A percentile compares a stretch with the other conserved stretches of the same genome.
Conservation (phyloP, 768 basidiomycete species). For the Strobilomyces confusus region DNA sequence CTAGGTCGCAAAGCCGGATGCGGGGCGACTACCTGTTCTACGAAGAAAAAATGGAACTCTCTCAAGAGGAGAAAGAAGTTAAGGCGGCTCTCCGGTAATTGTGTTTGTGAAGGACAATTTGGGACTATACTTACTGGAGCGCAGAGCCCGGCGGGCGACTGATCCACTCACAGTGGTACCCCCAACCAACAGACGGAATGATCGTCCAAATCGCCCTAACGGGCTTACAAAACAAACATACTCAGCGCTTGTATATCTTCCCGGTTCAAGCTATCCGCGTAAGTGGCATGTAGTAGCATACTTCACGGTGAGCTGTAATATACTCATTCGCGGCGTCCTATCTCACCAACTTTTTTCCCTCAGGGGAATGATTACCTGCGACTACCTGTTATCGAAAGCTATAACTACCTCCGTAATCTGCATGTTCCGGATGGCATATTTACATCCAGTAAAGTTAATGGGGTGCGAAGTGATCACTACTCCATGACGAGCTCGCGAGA, state of each 20-base stretch:
- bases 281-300: conserved; percentile 88
- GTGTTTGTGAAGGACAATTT: conserved; percentile 9
- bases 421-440: conserved; percentile 70
- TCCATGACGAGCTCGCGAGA: conserved; percentile 17
- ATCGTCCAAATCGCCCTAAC: conserved; percentile 71
- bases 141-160: conserved; percentile 54
- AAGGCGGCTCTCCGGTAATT: conserved; percentile 71
- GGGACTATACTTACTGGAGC: conserved; percentile 8
- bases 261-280: conserved; percentile 50
- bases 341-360: conserved; percentile 9
- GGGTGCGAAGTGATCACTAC: conserved; percentile 25
- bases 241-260: conserved; percentile 68
- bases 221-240: conserved; percentile 87
- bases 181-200: conserved; percentile 65
- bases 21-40: conserved; percentile 80
- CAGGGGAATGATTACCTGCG: conserved; percentile 67
- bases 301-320: conserved; percentile 54
- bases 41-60: conserved; percentile 79
- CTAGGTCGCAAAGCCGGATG: conserved; percentile 84
- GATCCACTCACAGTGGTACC: conserved; percentile 57
- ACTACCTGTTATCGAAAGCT: conserved; percentile 70
- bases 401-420: conserved; percentile 66
- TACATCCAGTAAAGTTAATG: conserved; percentile 58
- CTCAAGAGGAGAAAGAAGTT: conserved; percentile 72
- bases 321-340: not conserved